phyloP scores from a whole-genome alignment of 2,329 filamentous ascomycete species.

The Fusarium sterilihyphosum region DNA sequence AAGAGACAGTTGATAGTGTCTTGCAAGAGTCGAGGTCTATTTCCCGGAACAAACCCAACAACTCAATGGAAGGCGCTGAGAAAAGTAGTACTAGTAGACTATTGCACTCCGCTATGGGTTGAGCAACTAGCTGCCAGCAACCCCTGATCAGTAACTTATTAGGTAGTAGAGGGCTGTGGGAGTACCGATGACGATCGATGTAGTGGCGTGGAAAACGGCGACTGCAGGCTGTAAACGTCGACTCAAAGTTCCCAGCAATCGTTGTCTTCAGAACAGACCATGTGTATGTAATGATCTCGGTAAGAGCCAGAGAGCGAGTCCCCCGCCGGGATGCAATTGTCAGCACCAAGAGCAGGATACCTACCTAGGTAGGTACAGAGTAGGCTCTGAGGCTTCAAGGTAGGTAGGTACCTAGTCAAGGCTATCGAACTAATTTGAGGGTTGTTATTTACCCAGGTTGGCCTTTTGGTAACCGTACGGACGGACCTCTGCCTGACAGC shows the following conservation, averaged over 20 bases:
- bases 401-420: neutral
- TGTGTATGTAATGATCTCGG: conserved; percentile 22
- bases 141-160: conserved; percentile 21
- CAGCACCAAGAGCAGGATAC: conserved; percentile 23
- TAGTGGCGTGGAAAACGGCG: conserved; percentile 37
- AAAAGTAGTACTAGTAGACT: neutral
- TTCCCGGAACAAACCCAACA: conserved; percentile 7
- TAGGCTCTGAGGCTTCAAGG: too few species aligned
- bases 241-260: conserved; percentile 19
- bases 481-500: neutral
- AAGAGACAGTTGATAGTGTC: conserved; percentile 24
- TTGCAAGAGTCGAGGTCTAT: conserved; percentile 13
- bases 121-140: conserved; percentile 14
- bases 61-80: neutral
- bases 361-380: conserved; percentile 2
- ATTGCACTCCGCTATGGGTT: conserved; percentile 1
- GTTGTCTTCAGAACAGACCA: conserved; percentile 25
- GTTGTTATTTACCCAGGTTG: neutral
- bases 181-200: conserved; percentile 43
- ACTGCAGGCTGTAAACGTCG: neutral
- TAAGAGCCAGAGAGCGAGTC: conserved; percentile 30
- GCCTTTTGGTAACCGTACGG: neutral
- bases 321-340: conserved; percentile 22
- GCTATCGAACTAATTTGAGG: neutral
- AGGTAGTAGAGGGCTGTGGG: conserved; percentile 14